Percentiles rank a stretch among this genome's conserved stretches.
phyloP scores from a whole-genome alignment of 2,329 filamentous ascomycete genomes.

The Helminthosporium solani region DNA sequence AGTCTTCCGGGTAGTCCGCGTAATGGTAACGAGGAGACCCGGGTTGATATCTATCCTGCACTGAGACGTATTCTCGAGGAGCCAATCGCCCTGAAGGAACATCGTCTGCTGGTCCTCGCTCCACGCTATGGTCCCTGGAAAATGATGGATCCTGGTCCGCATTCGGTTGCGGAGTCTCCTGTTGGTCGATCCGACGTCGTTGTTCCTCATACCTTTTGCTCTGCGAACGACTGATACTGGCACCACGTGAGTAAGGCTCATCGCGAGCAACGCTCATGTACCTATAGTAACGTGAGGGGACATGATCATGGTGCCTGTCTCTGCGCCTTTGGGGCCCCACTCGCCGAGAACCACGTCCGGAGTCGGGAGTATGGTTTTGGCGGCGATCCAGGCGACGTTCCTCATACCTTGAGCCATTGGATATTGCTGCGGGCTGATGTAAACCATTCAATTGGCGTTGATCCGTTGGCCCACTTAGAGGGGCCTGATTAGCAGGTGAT shows the following conservation, averaged over 20 bases:
- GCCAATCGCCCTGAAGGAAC: constrained; percentile 22
- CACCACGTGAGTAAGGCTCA: constrained; percentile 37
- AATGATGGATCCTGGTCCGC: constrained; percentile 29
- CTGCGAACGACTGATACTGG: constrained; percentile 39
- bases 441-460: constrained; percentile 17
- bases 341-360: constrained; percentile 23
- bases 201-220: constrained; percentile 40
- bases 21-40: constrained; percentile 36
- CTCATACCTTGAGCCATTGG: constrained; percentile 37
- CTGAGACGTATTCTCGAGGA: constrained; percentile 35
- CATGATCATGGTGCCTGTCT: constrained; percentile 34
- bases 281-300: constrained; percentile 38
- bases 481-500: constrained; percentile 20
- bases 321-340: constrained; percentile 32
- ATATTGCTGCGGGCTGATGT: constrained; percentile 30
- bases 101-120: constrained; percentile 30
- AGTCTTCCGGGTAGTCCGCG: constrained; percentile 20
- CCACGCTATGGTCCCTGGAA: constrained; percentile 37
- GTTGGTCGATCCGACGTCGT: constrained; percentile 38
- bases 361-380: constrained; percentile 30
- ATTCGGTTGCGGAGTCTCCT: constrained; percentile 38
- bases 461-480: constrained; percentile 17
- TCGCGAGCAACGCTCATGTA: constrained; percentile 39
- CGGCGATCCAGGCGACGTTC: constrained; percentile 25
- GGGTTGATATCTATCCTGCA: constrained; percentile 34